phyloP scores from a whole-genome alignment of 306 rosid genomes.

The Cercis canadensis region DNA sequence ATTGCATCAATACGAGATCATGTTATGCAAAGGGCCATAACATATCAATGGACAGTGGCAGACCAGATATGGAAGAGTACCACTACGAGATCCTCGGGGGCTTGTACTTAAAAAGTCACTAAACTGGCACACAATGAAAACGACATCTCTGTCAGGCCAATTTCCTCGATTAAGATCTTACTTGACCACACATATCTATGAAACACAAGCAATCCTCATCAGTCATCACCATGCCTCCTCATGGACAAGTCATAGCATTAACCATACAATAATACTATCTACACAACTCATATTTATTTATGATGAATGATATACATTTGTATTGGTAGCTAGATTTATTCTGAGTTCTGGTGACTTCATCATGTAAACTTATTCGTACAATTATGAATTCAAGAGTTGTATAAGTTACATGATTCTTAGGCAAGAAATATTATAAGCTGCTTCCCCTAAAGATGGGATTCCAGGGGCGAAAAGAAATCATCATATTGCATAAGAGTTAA shows the following conservation, averaged over 20 bases:
- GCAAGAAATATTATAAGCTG: no score
- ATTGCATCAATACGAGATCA: neutral
- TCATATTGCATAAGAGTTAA: neutral
- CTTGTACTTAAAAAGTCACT: constrained; percentile 32
- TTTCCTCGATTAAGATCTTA: neutral
- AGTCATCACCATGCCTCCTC: neutral
- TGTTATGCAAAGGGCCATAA: constrained; percentile 27
- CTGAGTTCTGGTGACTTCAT: no score
- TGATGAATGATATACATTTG: neutral
- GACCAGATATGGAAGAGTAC: constrained; percentile 43
- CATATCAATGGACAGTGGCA: constrained; percentile 38
- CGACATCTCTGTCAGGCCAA: constrained; percentile 17
- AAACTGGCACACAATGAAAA: constrained; percentile 24
- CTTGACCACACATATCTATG: neutral
- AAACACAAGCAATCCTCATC: neutral
- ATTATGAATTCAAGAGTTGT: no score
- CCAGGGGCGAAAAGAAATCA: no score
- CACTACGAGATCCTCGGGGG: constrained; percentile 48
- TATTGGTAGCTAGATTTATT: no score
- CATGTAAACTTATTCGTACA: no score
- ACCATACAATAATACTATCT: neutral
- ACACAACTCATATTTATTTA: no score
- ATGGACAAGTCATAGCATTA: neutral
- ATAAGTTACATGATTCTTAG: no score
- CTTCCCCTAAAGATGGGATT: no score